Conservation (phyloP, 352 stramenopile genomes). For the Ophiocytium majus region DNA sequence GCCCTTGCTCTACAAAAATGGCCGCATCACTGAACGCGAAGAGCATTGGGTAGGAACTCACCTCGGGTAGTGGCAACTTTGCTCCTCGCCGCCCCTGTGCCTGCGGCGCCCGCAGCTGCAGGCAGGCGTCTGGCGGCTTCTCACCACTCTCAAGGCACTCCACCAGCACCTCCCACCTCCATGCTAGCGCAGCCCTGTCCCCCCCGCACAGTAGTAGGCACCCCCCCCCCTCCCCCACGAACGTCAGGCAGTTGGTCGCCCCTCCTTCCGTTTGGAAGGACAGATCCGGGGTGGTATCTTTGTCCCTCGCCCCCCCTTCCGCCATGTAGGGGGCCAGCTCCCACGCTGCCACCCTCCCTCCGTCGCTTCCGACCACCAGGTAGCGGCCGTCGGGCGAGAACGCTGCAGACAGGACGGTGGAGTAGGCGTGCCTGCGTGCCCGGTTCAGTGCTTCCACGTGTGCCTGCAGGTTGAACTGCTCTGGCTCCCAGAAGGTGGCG, state of each 20-base stretch:
- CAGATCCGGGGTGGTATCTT: conserved; percentile 23
- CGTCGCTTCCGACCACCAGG: conserved; percentile 33
- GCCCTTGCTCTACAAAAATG: too few species aligned
- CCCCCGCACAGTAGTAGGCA: conserved; percentile 36
- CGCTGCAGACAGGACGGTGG: neutral
- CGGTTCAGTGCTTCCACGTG: neutral
- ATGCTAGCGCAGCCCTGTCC: conserved; percentile 35
- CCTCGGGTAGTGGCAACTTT: conserved; percentile 24
- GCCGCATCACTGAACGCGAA: too few species aligned
- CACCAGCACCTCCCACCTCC: conserved; percentile 27
- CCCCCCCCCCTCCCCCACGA: neutral
- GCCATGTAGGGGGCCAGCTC: conserved; percentile 28
- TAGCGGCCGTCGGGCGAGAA: conserved; percentile 36
- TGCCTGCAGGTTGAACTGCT: neutral
- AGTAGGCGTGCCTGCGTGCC: neutral
- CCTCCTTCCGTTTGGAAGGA: conserved; percentile 29
- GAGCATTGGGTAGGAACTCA: too few species aligned
- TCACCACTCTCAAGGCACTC: neutral
- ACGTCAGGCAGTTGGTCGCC: conserved; percentile 37
- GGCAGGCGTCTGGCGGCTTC: neutral
- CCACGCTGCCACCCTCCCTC: conserved; percentile 34
- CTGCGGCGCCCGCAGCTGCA: conserved; percentile 25
- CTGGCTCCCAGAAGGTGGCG: neutral
- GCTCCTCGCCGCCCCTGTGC: conserved; percentile 8
- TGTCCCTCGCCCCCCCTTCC: neutral